Evolutionary conservation across 495 filamentous ascomycete species (phyloP).

Genomic region (Mytilinidion resinicola): DNA sequence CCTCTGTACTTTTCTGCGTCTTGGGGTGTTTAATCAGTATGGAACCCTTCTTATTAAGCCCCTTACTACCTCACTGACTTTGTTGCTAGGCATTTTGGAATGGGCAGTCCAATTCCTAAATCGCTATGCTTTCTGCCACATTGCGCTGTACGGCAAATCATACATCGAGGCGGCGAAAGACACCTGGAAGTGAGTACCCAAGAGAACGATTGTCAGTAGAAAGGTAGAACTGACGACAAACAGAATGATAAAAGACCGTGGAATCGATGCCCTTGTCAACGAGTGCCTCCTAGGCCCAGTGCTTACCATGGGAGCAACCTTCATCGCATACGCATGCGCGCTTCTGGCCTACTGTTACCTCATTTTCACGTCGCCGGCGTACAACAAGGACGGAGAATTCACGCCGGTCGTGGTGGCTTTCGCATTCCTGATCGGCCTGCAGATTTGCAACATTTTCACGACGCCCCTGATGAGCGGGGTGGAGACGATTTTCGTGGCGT

Average conservation of each 20-base stretch:
- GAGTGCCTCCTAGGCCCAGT: slow-evolving; percentile 89
- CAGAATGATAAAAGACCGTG: slow-evolving; percentile 81
- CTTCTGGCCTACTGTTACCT: slow-evolving; percentile 81
- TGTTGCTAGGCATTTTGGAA: slow-evolving; percentile 49
- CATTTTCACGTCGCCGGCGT: slow-evolving; percentile 66
- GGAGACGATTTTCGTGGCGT: slow-evolving; percentile 80
- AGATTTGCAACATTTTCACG: slow-evolving; percentile 83
- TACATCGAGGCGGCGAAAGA: slow-evolving; percentile 83
- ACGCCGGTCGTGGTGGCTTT: slow-evolving; percentile 78
- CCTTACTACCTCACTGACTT: too few relatives aligned
- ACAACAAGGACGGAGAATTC: slow-evolving; percentile 64
- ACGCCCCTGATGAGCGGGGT: slow-evolving; percentile 56
- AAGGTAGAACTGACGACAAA: too few relatives aligned
- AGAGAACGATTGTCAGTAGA: too few relatives aligned
- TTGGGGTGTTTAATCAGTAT: slow-evolving; percentile 64
- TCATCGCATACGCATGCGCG: slow-evolving; percentile 75
- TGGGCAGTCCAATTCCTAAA: slow-evolving; percentile 79
- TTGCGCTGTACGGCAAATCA: slow-evolving; percentile 82
- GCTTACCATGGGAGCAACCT: slow-evolving; percentile 77
- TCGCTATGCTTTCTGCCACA: slow-evolving; percentile 86
- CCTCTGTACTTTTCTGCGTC: slow-evolving; percentile 60
- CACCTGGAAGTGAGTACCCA: slow-evolving; percentile 57
- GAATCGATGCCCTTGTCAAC: slow-evolving; percentile 82
- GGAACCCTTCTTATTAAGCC: too few relatives aligned
- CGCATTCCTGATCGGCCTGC: slow-evolving; percentile 74